phyloP scores from a whole-genome alignment of 2,329 filamentous ascomycete species.

The Apiospora sp. region DNA sequence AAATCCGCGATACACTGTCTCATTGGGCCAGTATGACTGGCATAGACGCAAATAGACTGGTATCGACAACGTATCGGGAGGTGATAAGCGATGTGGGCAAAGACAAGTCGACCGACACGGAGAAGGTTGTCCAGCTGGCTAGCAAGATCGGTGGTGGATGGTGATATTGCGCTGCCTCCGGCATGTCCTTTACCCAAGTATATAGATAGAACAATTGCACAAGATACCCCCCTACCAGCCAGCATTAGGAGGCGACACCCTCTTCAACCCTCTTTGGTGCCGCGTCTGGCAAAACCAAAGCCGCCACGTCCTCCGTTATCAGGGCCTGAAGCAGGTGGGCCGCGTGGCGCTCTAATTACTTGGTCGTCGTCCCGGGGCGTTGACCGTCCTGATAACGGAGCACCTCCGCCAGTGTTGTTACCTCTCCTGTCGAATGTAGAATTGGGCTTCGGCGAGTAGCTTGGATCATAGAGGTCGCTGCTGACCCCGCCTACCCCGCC shows the following conservation, averaged over 20 bases:
- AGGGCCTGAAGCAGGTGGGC: constrained; percentile 61
- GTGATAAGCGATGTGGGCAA: constrained; percentile 97
- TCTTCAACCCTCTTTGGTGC: constrained; percentile 58
- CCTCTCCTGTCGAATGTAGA: constrained; percentile 54
- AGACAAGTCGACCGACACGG: constrained; percentile 71
- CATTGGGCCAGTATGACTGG: constrained; percentile 80
- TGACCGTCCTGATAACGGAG: constrained; percentile 48
- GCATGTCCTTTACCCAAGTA: constrained; percentile 13
- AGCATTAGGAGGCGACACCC: constrained; percentile 22
- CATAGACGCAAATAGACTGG: constrained; percentile 74
- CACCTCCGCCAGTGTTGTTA: constrained; percentile 47
- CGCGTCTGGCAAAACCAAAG: constrained; percentile 76
- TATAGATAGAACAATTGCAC: constrained; percentile 19
- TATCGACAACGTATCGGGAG: constrained; percentile 87
- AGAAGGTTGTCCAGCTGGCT: constrained; percentile 86
- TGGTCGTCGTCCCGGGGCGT: constrained; percentile 68
- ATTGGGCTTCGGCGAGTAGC: constrained; percentile 70
- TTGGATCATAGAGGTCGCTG: constrained; percentile 79
- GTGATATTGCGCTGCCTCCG: constrained; percentile 53
- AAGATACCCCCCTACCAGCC: constrained; percentile 15
- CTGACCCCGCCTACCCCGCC: constrained; percentile 37
- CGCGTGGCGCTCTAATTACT: constrained; percentile 73
- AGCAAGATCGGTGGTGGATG: constrained; percentile 93
- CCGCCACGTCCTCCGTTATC: constrained; percentile 79
- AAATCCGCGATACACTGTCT: constrained; percentile 72